A percentile compares a stretch with the other conserved stretches of the same genome.
These are phyloP conservation scores for Pyrrhoderma lamaoense DNA, from an alignment of 1,284 basidiomycete species.

Conservation along the genomic window DNA sequence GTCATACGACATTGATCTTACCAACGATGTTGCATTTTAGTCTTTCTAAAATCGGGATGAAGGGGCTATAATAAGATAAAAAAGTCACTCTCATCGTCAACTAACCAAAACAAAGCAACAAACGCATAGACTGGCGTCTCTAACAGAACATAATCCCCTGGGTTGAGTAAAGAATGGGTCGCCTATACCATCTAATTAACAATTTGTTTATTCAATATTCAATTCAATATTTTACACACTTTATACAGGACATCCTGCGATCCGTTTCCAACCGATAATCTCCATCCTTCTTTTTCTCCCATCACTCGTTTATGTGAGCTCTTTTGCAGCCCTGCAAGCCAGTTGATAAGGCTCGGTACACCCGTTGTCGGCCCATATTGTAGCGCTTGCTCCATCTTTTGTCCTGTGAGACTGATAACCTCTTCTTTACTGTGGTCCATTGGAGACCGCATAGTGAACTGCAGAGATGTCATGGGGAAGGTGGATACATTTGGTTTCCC, in stretches of 20 bases:
- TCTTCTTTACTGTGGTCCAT: conserved; percentile 32
- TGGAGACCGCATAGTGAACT: conserved; percentile 47
- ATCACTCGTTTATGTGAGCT: conserved; percentile 46
- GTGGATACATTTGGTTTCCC: conserved; percentile 82
- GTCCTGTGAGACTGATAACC: conserved; percentile 43
- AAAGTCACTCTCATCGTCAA: conserved; percentile 1
- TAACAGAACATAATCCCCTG: conserved; percentile 47
- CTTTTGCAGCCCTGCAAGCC: conserved; percentile 65
- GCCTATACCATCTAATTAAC: conserved; percentile 30
- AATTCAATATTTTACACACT: conserved; percentile 32
- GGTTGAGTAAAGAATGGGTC: conserved; percentile 42
- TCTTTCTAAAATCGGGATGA: conserved; percentile 6
- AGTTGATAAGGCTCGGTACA: conserved; percentile 51
- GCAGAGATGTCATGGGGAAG: conserved; percentile 82
- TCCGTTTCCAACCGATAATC: conserved; percentile 71
- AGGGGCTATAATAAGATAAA: neutral
- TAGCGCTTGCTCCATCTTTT: conserved; percentile 56
- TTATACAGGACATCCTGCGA: conserved; percentile 88
- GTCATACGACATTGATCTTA: conserved; percentile 1
- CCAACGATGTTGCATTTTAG: conserved; percentile 7
- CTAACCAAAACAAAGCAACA: conserved; percentile 23
- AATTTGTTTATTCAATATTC: neutral
- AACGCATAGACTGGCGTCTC: conserved; percentile 77
- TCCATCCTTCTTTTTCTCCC: conserved; percentile 49
- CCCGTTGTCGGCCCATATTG: conserved; percentile 80